Conservation (phyloP, 805 yeast genomes). For the Grigorovia transvaalensis region DNA sequence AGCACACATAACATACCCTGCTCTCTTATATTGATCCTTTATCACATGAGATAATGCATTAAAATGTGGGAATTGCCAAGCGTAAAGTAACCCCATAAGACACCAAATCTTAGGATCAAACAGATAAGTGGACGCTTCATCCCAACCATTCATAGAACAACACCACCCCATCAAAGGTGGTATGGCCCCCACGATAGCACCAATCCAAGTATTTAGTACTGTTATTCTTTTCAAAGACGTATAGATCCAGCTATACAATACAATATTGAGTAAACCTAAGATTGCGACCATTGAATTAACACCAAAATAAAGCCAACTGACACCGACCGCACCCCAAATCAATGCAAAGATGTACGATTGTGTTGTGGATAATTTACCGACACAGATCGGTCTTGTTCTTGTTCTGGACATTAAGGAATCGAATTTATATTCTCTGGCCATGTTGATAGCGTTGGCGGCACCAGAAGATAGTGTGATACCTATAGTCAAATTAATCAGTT, state of each 20-base stretch:
- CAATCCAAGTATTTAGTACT: constrained; percentile 94
- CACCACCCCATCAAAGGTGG: constrained; percentile 98
- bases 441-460: constrained; percentile 92
- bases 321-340: constrained; percentile 60
- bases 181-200: constrained; percentile 96
- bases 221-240: constrained; percentile 81
- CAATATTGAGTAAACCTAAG: constrained; percentile 73
- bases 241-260: constrained; percentile 79
- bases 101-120: constrained; percentile 92
- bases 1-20: constrained; percentile 97
- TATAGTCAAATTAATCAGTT: constrained; percentile 58
- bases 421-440: constrained; percentile 91
- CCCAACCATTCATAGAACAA: constrained; percentile 26
- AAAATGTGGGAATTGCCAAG: constrained; percentile 99
- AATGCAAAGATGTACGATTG: constrained; percentile 76
- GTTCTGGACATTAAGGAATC: constrained; percentile 86
- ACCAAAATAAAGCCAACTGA: constrained; percentile 57
- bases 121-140: constrained; percentile 19
- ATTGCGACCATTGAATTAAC: constrained; percentile 78
- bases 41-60: constrained; percentile 84
- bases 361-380: constrained; percentile 61
- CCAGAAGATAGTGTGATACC: constrained; percentile 89
- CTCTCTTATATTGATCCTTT: constrained; percentile 76
- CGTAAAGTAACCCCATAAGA: constrained; percentile 76
- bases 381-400: constrained; percentile 77